A percentile compares a stretch with the other conserved stretches of the same genome.
Conservation (phyloP, 139 green algal species). For the Asterochloris sp. region DNA sequence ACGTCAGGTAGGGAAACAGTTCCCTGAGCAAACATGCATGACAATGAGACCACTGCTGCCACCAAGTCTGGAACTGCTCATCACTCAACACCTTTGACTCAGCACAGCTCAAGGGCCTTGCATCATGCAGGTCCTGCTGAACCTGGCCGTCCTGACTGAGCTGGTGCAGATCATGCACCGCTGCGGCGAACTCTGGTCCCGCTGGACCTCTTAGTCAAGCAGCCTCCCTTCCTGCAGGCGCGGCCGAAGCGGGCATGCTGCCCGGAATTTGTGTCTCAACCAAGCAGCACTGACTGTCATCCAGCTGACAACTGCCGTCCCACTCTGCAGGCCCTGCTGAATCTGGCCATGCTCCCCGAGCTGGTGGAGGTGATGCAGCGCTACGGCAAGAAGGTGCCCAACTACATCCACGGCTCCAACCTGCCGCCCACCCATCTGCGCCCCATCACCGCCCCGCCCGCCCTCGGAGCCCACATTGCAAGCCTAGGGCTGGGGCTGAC, state of each 20-base stretch:
- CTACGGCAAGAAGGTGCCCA: slow-evolving; percentile 13
- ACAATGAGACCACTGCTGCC: neutral
- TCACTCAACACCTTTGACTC: no score
- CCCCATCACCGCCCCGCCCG: slow-evolving; percentile 11
- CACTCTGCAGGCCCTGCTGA: slow-evolving; percentile 8
- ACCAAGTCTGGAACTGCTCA: no score
- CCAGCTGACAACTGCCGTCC: no score
- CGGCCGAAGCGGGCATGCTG: no score
- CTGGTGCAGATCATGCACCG: slow-evolving; percentile 9
- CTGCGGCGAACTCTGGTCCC: neutral
- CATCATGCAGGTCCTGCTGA: slow-evolving; percentile 10
- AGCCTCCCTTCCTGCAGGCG: no score
- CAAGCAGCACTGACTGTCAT: no score
- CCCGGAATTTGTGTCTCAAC: no score
- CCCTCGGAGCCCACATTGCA: neutral
- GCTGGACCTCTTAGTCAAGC: no score
- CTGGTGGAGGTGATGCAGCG: slow-evolving; percentile 13
- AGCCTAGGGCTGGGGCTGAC: slow-evolving; percentile 2
- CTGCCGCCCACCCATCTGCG: slow-evolving; percentile 1
- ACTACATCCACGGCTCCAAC: slow-evolving; percentile 19
- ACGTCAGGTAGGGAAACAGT: neutral
- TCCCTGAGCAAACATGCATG: neutral
- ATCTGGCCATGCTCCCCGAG: slow-evolving; percentile 22
- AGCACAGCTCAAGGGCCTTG: no score
- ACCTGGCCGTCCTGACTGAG: slow-evolving; percentile 20